Conservation (phyloP, 768 basidiomycete species). For the Mrakia hoshinonis region DNA sequence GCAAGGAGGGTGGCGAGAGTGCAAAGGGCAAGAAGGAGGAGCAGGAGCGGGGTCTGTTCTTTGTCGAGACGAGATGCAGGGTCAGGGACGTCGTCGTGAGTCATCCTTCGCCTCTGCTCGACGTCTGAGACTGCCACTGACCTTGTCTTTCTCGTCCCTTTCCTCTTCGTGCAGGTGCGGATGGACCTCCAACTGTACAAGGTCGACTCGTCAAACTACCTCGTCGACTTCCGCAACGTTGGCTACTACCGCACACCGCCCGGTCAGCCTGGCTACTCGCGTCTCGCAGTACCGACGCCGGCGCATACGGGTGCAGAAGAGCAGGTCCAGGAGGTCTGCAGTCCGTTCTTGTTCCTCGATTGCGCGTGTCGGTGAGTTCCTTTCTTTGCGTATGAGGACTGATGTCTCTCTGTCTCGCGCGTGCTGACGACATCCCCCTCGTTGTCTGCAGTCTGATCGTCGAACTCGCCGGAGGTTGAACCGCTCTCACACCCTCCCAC, state of each 20-base stretch:
- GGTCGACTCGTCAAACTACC: slow-evolving; percentile 89
- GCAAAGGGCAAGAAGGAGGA: slow-evolving; percentile 38
- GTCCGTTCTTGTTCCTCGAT: slow-evolving; percentile 93
- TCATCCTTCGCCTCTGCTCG: slow-evolving; percentile 27
- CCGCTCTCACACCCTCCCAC: neutral
- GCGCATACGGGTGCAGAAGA: slow-evolving; percentile 3
- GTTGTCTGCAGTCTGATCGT: slow-evolving; percentile 54
- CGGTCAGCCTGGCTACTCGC: slow-evolving; percentile 47
- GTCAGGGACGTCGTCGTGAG: slow-evolving; percentile 86
- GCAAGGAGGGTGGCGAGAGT: slow-evolving; percentile 47
- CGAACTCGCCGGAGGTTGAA: slow-evolving; percentile 49
- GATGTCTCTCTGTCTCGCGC: too few species aligned
- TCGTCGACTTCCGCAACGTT: slow-evolving; percentile 97
- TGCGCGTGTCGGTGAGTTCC: slow-evolving; percentile 59
- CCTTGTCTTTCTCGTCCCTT: neutral
- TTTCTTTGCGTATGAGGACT: neutral
- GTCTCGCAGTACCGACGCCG: slow-evolving; percentile 49
- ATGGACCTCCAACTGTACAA: slow-evolving; percentile 98
- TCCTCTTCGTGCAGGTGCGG: slow-evolving; percentile 52
- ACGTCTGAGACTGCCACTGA: neutral
- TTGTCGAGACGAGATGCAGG: slow-evolving; percentile 83
- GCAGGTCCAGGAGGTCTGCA: slow-evolving; percentile 38
- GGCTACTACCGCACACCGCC: slow-evolving; percentile 58
- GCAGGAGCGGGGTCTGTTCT: slow-evolving; percentile 57
- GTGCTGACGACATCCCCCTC: too few species aligned